Percentiles rank a stretch among this genome's conserved stretches.
Conservation (phyloP, 768 basidiomycete genomes). For the Podaxis sp. region DNA sequence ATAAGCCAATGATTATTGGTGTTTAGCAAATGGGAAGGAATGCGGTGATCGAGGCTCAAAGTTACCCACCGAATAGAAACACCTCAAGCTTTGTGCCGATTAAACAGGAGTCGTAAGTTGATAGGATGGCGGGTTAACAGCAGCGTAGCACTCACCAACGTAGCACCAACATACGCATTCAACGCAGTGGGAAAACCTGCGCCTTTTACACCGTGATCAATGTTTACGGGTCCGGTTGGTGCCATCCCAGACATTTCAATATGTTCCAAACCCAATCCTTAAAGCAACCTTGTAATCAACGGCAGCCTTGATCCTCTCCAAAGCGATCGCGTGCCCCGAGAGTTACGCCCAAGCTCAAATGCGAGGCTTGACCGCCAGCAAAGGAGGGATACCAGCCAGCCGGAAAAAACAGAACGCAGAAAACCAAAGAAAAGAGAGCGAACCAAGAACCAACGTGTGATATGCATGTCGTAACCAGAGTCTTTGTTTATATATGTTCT, state of each 20-base stretch:
- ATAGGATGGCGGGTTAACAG: neutral
- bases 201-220: neutral
- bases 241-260: neutral
- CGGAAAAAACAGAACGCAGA: neutral
- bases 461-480: neutral
- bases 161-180: conserved; percentile 24
- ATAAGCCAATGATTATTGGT: conserved; percentile 1
- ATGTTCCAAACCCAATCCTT: too few species aligned
- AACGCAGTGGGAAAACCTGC: conserved; percentile 18
- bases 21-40: neutral
- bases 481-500: neutral
- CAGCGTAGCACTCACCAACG: conserved; percentile 18
- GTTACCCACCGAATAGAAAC: conserved; percentile 24
- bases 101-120: neutral
- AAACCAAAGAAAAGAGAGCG: neutral
- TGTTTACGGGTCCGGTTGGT: neutral
- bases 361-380: neutral
- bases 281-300: too few species aligned
- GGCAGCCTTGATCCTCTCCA: too few species aligned
- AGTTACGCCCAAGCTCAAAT: too few species aligned
- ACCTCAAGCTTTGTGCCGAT: conserved; percentile 22
- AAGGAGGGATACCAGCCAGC: neutral
- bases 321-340: too few species aligned
- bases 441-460: neutral
- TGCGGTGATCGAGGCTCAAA: too few species aligned